Percentiles rank a stretch among this genome's conserved stretches.
Evolutionary conservation across 805 yeast species (phyloP).

Genomic region (Candida khao-thaluensis): DNA sequence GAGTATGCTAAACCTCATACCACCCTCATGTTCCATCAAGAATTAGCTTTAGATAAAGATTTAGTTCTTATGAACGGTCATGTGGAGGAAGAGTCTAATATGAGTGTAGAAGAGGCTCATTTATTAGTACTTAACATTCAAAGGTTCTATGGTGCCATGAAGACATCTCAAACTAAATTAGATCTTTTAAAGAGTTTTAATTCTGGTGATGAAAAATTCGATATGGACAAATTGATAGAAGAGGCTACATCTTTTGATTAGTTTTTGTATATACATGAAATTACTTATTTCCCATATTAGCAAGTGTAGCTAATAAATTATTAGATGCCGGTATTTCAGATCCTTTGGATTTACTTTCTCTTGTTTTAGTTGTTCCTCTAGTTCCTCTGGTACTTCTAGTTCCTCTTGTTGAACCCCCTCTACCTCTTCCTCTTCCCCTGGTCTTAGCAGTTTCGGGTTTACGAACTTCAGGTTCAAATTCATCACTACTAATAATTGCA

Average conservation of each 20-base stretch:
- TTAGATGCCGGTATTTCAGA: background rate
- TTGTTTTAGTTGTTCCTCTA: conserved; percentile 1
- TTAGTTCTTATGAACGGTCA: conserved; percentile 83
- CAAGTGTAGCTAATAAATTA: conserved; percentile 15
- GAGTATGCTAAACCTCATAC: conserved; percentile 97
- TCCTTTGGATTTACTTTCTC: background rate
- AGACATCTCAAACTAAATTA: conserved; percentile 46
- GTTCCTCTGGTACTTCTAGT: conserved; percentile 1
- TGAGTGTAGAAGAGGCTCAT: conserved; percentile 75
- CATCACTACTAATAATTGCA: conserved; percentile 8
- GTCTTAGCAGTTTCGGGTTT: conserved; percentile 4
- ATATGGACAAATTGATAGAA: conserved; percentile 62
- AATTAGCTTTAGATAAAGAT: conserved; percentile 57
- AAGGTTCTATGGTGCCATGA: conserved; percentile 73
- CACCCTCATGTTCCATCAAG: conserved; percentile 83
- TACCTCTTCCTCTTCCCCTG: conserved; percentile 3
- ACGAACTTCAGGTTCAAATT: conserved; percentile 4
- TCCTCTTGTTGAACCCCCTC: conserved; percentile 6
- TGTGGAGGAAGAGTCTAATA: conserved; percentile 67
- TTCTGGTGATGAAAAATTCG: conserved; percentile 62
- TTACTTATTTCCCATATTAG: conserved; percentile 14
- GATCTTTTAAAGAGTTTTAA: conserved; percentile 67
- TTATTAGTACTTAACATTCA: conserved; percentile 72
- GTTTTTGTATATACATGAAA: conserved; percentile 1
- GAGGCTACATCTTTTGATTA: conserved; percentile 73